Evolutionary conservation across 1,284 basidiomycete genomes (phyloP).

Genomic region (Omphalotus olearius): DNA sequence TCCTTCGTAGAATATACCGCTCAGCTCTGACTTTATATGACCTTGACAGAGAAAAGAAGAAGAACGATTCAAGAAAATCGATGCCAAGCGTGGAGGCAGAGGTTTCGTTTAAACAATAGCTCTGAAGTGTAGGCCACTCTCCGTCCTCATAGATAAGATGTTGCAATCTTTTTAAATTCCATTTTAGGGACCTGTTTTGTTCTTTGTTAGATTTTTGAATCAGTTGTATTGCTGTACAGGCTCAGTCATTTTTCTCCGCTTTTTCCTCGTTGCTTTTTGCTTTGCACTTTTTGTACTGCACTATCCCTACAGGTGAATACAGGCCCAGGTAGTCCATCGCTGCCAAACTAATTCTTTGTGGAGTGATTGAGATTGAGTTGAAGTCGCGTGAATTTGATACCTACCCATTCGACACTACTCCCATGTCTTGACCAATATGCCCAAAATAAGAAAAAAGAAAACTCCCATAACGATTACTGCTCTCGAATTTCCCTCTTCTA

Average conservation of each 20-base stretch:
- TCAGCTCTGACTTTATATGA: constrained; percentile 15
- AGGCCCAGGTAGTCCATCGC: constrained; percentile 1
- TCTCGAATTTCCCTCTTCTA: constrained; percentile 23
- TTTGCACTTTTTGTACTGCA: constrained; percentile 7
- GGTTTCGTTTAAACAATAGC: constrained; percentile 67
- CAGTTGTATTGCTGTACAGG: constrained; percentile 5
- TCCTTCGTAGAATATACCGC: background rate
- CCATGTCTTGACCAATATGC: constrained; percentile 25
- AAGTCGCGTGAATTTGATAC: too few relatives aligned
- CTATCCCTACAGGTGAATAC: constrained; percentile 2
- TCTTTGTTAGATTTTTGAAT: constrained; percentile 7
- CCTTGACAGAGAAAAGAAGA: constrained; percentile 62
- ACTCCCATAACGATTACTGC: constrained; percentile 30
- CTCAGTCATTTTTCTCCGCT: background rate
- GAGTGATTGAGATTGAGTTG: too few relatives aligned
- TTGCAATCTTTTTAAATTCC: too few relatives aligned
- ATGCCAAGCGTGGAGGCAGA: constrained; percentile 77
- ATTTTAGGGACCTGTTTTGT: background rate
- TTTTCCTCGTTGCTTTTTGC: background rate
- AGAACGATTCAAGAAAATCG: constrained; percentile 82
- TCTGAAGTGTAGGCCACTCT: too few relatives aligned
- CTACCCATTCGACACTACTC: too few relatives aligned
- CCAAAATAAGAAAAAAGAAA: constrained; percentile 42
- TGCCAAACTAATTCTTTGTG: background rate
- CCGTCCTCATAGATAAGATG: too few relatives aligned